phyloP scores from a whole-genome alignment of 441 rosid species.

The Adansonia rubrostipa region DNA sequence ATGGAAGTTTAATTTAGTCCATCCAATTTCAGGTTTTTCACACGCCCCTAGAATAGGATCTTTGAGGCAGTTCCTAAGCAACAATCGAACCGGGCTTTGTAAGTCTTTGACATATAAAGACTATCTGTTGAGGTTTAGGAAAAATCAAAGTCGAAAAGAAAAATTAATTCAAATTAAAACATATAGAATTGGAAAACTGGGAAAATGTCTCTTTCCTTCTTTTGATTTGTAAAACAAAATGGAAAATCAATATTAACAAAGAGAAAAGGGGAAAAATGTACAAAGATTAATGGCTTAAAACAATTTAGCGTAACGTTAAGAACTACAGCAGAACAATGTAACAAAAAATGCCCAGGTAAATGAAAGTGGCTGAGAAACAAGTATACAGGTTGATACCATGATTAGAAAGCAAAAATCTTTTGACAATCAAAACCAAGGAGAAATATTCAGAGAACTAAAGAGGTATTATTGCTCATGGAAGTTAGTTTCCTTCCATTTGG shows the following conservation, averaged over 20 bases:
- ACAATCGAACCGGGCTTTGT: slow-evolving; percentile 38
- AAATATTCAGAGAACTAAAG: too few species aligned
- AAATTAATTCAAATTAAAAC: not conserved
- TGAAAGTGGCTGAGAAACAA: not conserved
- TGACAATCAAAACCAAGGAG: slow-evolving; percentile 8
- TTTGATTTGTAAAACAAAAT: too few species aligned
- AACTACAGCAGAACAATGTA: too few species aligned
- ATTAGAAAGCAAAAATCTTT: slow-evolving; percentile 8
- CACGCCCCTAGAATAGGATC: slow-evolving; percentile 65
- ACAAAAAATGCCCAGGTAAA: not conserved
- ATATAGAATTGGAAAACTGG: not conserved
- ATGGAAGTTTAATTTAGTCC: slow-evolving; percentile 85
- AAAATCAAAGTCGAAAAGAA: not conserved
- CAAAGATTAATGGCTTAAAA: not conserved
- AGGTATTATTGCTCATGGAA: not conserved
- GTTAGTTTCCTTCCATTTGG: slow-evolving; percentile 23
- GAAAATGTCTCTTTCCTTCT: not conserved
- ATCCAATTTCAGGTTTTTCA: slow-evolving; percentile 65
- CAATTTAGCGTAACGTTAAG: not conserved
- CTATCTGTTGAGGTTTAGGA: not conserved
- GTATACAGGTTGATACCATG: slow-evolving; percentile 10
- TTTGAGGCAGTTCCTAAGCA: slow-evolving; percentile 57
- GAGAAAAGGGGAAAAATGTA: slow-evolving; percentile 19
- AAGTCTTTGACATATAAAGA: slow-evolving; percentile 43
- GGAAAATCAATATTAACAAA: not conserved